Conservation (phyloP, 2,329 filamentous ascomycete genomes). For the Colletotrichum sp. region DNA sequence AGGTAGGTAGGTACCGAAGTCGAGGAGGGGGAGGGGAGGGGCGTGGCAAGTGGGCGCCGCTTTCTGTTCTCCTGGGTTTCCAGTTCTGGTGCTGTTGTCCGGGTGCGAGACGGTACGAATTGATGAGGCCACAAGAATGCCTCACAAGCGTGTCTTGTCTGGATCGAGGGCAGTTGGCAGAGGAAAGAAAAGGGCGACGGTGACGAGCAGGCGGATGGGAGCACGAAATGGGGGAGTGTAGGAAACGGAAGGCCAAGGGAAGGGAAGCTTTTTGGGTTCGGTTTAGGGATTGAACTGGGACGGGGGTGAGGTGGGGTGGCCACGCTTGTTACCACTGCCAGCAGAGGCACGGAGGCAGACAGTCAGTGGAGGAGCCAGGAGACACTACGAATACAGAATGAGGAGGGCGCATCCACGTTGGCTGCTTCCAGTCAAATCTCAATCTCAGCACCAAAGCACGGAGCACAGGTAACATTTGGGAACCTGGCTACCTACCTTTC, state of each 20-base stretch:
- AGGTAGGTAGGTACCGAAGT: slow-evolving; percentile 1
- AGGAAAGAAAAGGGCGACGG: background rate
- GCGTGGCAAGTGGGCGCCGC: slow-evolving; percentile 2
- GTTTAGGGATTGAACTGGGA: slow-evolving; percentile 19
- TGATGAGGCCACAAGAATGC: background rate
- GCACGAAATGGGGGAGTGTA: slow-evolving; percentile 7
- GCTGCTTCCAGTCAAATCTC: slow-evolving; percentile 19
- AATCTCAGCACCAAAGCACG: background rate
- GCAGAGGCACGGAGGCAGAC: background rate
- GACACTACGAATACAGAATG: background rate
- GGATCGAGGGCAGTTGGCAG: background rate
- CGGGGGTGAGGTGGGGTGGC: slow-evolving; percentile 5
- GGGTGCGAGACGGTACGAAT: background rate
- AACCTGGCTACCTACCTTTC: background rate
- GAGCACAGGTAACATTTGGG: background rate
- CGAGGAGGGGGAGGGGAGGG: background rate
- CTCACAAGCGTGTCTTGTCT: background rate
- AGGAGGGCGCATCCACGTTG: slow-evolving; percentile 12
- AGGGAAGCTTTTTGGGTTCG: slow-evolving; percentile 23
- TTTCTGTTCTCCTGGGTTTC: slow-evolving; percentile 1
- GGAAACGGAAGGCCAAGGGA: slow-evolving; percentile 18
- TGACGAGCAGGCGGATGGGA: background rate
- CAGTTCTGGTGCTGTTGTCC: background rate
- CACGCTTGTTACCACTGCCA: background rate
- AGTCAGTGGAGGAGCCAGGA: background rate